A percentile compares a stretch with the other conserved stretches of the same genome.
Evolutionary conservation across 2,329 filamentous ascomycete genomes (phyloP).

Genomic region (Penicillium sp.): DNA sequence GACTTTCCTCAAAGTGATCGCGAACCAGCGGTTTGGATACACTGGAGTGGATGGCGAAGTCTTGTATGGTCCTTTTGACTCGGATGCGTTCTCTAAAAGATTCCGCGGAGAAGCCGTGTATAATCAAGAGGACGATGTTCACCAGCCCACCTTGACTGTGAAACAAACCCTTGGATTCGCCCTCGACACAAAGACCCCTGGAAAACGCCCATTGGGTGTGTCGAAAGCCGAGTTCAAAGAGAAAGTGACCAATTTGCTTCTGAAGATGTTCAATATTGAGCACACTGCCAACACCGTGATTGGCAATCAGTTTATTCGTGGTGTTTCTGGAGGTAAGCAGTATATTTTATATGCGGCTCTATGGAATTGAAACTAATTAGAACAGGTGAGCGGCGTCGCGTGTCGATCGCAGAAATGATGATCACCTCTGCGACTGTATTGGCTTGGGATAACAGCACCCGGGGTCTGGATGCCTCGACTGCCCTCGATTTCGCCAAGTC

Average conservation of each 20-base stretch:
- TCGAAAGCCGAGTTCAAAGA: slow-evolving; percentile 73
- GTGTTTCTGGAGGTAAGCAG: slow-evolving; percentile 60
- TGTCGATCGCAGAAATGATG: slow-evolving; percentile 81
- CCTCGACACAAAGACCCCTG: slow-evolving; percentile 78
- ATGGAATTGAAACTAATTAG: background rate
- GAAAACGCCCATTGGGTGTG: slow-evolving; percentile 72
- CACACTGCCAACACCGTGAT: slow-evolving; percentile 83
- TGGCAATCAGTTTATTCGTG: slow-evolving; percentile 76
- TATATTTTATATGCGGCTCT: background rate
- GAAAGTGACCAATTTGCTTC: slow-evolving; percentile 67
- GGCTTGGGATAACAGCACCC: slow-evolving; percentile 73
- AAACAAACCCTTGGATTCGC: slow-evolving; percentile 85
- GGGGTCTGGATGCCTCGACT: slow-evolving; percentile 66
- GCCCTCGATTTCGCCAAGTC: slow-evolving; percentile 67
- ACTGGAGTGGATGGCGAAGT: slow-evolving; percentile 69
- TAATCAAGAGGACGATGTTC: slow-evolving; percentile 82
- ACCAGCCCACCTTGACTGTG: slow-evolving; percentile 81
- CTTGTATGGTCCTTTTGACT: slow-evolving; percentile 70
- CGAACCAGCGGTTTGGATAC: slow-evolving; percentile 64
- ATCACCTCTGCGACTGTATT: slow-evolving; percentile 69
- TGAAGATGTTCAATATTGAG: slow-evolving; percentile 93
- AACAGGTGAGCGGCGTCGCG: slow-evolving; percentile 70
- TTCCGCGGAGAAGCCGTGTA: slow-evolving; percentile 83
- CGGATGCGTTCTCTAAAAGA: slow-evolving; percentile 64
- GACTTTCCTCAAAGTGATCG: slow-evolving; percentile 66